phyloP scores from a whole-genome alignment of 2,329 filamentous ascomycete species.

The Incumbomyces delicatus region DNA sequence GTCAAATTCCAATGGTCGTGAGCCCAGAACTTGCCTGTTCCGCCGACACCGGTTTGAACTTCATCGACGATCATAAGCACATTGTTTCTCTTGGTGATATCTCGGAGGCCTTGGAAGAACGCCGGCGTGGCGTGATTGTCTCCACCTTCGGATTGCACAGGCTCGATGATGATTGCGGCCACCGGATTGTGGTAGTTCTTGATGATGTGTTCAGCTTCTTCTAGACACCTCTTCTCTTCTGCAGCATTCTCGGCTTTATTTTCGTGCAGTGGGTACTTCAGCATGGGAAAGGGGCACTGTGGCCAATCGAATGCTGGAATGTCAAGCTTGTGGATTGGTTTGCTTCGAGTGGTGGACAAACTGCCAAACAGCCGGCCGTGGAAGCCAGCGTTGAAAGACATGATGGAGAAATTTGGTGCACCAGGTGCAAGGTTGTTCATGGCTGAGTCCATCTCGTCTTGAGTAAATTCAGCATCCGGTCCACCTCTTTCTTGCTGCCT shows the following conservation, averaged over 20 bases:
- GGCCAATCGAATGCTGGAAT: constrained; percentile 95
- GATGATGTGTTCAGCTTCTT: constrained; percentile 75
- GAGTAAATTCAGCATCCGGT: constrained; percentile 64
- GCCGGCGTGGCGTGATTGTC: constrained; percentile 84
- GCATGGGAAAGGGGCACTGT: constrained; percentile 71
- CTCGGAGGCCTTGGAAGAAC: constrained; percentile 79
- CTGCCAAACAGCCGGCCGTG: constrained; percentile 84
- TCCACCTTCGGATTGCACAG: constrained; percentile 85
- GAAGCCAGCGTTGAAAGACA: constrained; percentile 82
- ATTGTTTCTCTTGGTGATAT: constrained; percentile 61
- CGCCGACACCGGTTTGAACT: constrained; percentile 86
- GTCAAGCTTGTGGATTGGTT: constrained; percentile 89
- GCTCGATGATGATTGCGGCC: constrained; percentile 75
- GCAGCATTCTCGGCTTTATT: constrained; percentile 70
- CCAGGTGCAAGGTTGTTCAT: constrained; percentile 79
- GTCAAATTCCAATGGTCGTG: constrained; percentile 86
- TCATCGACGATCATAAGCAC: constrained; percentile 75
- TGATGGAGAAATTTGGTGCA: constrained; percentile 68
- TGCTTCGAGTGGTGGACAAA: constrained; percentile 80
- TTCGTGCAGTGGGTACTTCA: constrained; percentile 79
- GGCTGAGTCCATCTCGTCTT: constrained; percentile 60
- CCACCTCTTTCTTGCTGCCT: constrained; percentile 74
- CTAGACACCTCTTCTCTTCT: constrained; percentile 70
- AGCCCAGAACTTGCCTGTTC: constrained; percentile 91
- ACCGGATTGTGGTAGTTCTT: constrained; percentile 68